Base-by-base conservation (phyloP, 257 asterid species). In the Forsythia viridissima region DNA sequence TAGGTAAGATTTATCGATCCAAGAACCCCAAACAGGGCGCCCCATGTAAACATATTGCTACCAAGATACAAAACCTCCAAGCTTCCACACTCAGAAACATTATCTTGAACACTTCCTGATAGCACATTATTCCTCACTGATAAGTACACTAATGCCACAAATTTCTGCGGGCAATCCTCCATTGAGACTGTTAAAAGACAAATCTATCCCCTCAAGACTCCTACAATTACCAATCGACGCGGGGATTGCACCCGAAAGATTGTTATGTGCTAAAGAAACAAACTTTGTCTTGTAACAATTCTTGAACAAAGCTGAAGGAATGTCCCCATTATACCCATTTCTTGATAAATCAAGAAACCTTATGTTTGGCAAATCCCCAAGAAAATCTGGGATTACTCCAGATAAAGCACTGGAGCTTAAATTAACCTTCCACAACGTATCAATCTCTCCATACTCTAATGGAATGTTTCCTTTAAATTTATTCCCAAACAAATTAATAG, bases 361-460 rank as follows among this genome's bases (percentile, higher is more conserved):
- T 75, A 93, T 79, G 84, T 89, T 91, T 0, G 93, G 87, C 67
- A 93, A 84, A 84, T 85, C 87, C 63, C 99, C 98, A 70, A 95
- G 90, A 82, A 92, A 93, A 21, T 93, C 92, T 0, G 99, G 99
- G 85, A 95, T 87, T 30, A 91, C 79, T 21, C 99, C 99, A 21
- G 97, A 92, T 74, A 95, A 89, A 6, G 97, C 97, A 78, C 93
- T 95, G n/a, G 98, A 92, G 84, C 97, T 95, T 82, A 95, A 65
- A 44, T 93, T 93, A n/a, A 93, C 82, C 91, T 95, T 93, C 97
- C 99, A 88, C 79, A 93, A 87, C 5, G 98, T 39, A 51, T 76
- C 87, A 84, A 93, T 89, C 59, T 75, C 84, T 34, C 93, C 92
- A 81, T 89, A 93, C 79, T 90, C 97, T 1, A 43, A 24, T 9